Evolutionary conservation across 495 filamentous ascomycete genomes (phyloP), one percentile per base, ranked within the genome.

Genomic region (Aspergillus sclerotiicarbonarius): DNA sequence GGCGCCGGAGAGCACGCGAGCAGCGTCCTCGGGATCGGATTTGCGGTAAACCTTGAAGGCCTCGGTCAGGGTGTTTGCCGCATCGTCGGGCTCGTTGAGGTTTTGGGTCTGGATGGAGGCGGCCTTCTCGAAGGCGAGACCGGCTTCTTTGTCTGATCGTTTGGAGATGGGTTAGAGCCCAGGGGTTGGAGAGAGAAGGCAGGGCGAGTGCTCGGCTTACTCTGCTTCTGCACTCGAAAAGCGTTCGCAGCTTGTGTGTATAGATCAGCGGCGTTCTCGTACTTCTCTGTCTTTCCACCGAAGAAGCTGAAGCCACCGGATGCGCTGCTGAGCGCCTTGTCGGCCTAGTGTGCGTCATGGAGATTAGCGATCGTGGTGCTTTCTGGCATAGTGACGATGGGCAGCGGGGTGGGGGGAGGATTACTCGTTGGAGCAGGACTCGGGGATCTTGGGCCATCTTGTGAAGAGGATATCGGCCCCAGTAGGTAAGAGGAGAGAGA

Each of bases 1-100:
- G 18, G 90, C 88, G 57, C 80, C 70, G 29, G 87, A 78, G 49
- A 96, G 77, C 57, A 89, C 89, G 52, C 88, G 78, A 50, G 88
- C 87, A 18, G 90, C 90, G 70, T 91, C 87, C 66, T 87, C 79
- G 12, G 91, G 91, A 67, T 86, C 82, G 30, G 87, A 82, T 76
- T 90, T 92, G 66, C 86, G 84, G 76, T 95, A 96, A 50, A 86
- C 83, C 78, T 94, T 92, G 79, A 88, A 94, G 25, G 90, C 91
- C 66, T 89, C 85, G 67, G 82, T 78, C 57, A 89, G 76, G 47
- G 85, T 84, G 68, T 93, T 93, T 35, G 92, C 91, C 31, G 88
- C 89, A 67, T 96, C 92, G 68, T 94, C 89, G 45, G 89, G 89
- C 67, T 96, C 91, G 69, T 89, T 91, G 44, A 96, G 81, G 57